Conservation (phyloP, 1,284 basidiomycete genomes). For the Cutaneotrichosporon cavernicola region DNA sequence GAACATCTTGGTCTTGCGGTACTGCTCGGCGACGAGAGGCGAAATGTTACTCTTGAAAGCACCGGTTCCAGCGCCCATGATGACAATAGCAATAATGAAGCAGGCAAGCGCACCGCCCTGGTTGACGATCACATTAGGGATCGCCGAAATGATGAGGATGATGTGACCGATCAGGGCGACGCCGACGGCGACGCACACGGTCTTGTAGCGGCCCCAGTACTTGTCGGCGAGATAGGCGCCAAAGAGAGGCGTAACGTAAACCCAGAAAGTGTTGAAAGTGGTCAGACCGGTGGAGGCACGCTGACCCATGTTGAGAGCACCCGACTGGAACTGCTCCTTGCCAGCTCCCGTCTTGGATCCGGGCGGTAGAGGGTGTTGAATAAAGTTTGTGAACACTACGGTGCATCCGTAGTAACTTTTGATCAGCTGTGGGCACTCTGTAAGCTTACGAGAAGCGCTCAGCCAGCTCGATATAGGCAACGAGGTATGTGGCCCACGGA, state of each 20-base stretch:
- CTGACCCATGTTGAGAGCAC: conserved; percentile 50
- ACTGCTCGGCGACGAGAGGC: conserved; percentile 52
- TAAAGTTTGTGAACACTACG: conserved; percentile 31
- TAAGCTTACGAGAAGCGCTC: conserved; percentile 38
- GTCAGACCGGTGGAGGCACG: conserved; percentile 34
- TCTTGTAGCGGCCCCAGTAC: conserved; percentile 71
- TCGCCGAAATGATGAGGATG: conserved; percentile 45
- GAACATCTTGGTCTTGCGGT: conserved; percentile 41
- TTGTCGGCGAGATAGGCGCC: conserved; percentile 61
- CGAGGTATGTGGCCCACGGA: conserved; percentile 9
- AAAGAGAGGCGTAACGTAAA: conserved; percentile 37
- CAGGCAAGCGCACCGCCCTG: conserved; percentile 22
- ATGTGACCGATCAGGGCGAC: conserved; percentile 47
- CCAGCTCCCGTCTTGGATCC: conserved; percentile 69
- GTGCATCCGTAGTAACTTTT: conserved; percentile 2
- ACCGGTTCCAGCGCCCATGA: conserved; percentile 46
- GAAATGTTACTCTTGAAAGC: conserved; percentile 52
- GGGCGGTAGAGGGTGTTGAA: conserved; percentile 58
- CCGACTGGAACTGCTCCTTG: conserved; percentile 60
- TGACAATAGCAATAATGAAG: conserved; percentile 52
- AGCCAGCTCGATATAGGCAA: conserved; percentile 44
- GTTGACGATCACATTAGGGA: conserved; percentile 44
- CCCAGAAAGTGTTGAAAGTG: conserved; percentile 40
- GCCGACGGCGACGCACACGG: conserved; percentile 58
- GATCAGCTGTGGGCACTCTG: background rate